Percentiles rank a stretch among this genome's conserved stretches.
Conservation (phyloP, 305 asterid species). For the Solanum chacoense region DNA sequence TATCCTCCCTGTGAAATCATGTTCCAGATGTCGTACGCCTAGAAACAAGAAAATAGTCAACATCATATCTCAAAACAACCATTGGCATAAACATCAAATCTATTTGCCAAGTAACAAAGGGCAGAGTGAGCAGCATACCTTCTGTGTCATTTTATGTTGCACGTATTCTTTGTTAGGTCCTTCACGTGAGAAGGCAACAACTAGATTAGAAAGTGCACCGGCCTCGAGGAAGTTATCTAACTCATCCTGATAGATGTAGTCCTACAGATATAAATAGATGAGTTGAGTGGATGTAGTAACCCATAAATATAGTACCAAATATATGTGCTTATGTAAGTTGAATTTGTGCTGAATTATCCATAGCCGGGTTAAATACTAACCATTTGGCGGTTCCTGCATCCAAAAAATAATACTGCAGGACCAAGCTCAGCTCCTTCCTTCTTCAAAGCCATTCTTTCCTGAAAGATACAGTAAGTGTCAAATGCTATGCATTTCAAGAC, state of each 20-base stretch:
- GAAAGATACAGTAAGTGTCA: conserved; percentile 16
- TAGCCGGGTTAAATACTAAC: conserved; percentile 25
- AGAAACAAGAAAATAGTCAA: background rate
- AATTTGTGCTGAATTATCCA: background rate
- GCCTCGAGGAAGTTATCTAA: conserved; percentile 45
- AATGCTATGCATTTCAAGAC: background rate
- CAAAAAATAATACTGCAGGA: conserved; percentile 72
- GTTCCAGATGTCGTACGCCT: conserved; percentile 85
- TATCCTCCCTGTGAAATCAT: conserved; percentile 81
- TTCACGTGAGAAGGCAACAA: conserved; percentile 86
- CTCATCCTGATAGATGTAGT: conserved; percentile 80
- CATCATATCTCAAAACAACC: background rate
- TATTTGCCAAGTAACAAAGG: background rate
- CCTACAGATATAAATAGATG: conserved; percentile 30
- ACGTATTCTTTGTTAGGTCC: conserved; percentile 82
- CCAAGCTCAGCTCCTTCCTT: conserved; percentile 88
- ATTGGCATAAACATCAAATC: background rate
- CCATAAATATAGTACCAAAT: background rate
- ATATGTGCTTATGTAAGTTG: background rate
- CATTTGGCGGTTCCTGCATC: conserved; percentile 87
- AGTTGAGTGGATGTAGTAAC: background rate
- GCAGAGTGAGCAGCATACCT: conserved; percentile 25
- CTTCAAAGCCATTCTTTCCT: conserved; percentile 92
- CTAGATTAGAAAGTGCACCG: conserved; percentile 80
- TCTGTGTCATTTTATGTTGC: conserved; percentile 85